Base-by-base conservation (phyloP, 2,329 filamentous ascomycete species). In the Phaeosphaeriaceae sp. region DNA sequence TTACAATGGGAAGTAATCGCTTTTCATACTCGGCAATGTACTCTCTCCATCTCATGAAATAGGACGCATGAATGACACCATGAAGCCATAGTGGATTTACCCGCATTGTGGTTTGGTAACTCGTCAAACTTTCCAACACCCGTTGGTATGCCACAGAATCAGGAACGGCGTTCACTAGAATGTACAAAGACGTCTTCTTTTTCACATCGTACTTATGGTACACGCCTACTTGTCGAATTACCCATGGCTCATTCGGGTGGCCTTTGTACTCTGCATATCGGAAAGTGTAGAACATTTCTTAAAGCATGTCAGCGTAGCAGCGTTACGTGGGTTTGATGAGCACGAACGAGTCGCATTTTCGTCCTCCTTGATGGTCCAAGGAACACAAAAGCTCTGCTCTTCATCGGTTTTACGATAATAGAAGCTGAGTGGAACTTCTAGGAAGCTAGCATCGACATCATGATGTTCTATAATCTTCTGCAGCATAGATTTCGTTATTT, bases 171-270 rank as follows among this genome's bases (percentile, higher is more conserved):
- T 67, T 54, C 9, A 73, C 41, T 9, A 68, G 53, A 12, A 72
- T 55, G 45, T 56, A 70, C 18, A 63, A 48, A 13, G 51, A 63
- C 33, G 57, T 51, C 12, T 58, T 59, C 11, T 42, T 61, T 16
- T 39, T 30, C 3, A 46, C 36, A 13, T 70, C 56, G 36, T 58
- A 63, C 35, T 57, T 64, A 15, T 73, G 70, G 38, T 68, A 71
- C 15, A 73, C 49, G 1, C 68, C 70, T 2, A 58, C 68, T 48
- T 73, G 70, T 4, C 71, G 64, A 17, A 67, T 61, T 0, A 61
- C 51, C 66, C 67, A 72, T 12, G 55, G 52, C 4, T 55, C 56
- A 15, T 65, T 55, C 0, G 50, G 40, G 2, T 37, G 46, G 3
- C 39, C 20, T 34, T 66, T 67, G 38, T 61, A 50, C 37, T 66